Base-by-base conservation (phyloP, 2,329 filamentous ascomycete genomes). In the Cercospora citrullina region DNA sequence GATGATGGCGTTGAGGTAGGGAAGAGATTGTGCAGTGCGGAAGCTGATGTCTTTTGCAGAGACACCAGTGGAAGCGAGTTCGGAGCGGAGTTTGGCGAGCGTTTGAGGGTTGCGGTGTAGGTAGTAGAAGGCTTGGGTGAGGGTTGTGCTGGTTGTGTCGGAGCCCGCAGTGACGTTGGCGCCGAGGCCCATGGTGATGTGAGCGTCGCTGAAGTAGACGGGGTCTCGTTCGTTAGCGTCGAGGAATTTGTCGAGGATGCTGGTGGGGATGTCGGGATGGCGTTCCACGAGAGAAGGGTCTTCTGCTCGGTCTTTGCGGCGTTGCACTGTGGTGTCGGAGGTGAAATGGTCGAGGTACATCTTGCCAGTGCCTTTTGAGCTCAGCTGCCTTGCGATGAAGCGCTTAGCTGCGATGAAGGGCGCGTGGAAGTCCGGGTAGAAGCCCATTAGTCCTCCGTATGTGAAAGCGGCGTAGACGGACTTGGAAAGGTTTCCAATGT, bases 201-300 rank as follows among this genome's bases (percentile, higher is more conserved):
- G 78, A 10, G 75, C 76, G 58, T 78, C 75, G 61, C 79, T 76
- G 65, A 82, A 79, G 14, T 79, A 74, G 12, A 71, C 51, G 0
- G 79, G 77, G 60, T 80, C 80, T 63, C 77, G 74, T 36, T 77
- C 77, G 39, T 79, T 75, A 7, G 78, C 76, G 3, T 75, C 74
- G 45, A 79, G 73, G 5, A 81, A 72, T 51, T 80, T 79, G 6
- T 72, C 73, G 9, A 82, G 74, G 3, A 82, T 81, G 66, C 55
- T 61, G n/a, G 63, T 62, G 0, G 66, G 53, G 6, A 30, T 33
- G 23, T 23, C 45, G 18, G 36, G 23, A 12, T 31, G 9, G 26
- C 18, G 26, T 31, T 65, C n/a, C 12, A 30, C 42, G 28, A 60
- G 45, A 7, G 48, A 23, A 5, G 36, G 33, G 12, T 64, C 61